A percentile compares a stretch with the other conserved stretches of the same genome.
Conservation (phyloP, 345 rosid genomes). For the Mallotus nudiflorus region DNA sequence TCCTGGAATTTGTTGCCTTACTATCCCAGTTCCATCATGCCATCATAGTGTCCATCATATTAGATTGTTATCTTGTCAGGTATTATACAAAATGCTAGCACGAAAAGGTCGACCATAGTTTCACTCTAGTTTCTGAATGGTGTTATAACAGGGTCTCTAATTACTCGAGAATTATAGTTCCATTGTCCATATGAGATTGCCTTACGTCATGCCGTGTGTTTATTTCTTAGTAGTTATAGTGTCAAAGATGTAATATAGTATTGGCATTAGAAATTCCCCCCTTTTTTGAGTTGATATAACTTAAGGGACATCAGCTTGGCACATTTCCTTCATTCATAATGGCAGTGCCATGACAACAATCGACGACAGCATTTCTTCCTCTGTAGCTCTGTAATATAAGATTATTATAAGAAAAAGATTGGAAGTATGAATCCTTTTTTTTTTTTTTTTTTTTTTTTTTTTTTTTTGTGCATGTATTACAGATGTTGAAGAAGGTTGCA, state of each 20-base stretch:
- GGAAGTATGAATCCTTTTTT: no score
- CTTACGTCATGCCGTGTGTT: neutral
- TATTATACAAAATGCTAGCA: neutral
- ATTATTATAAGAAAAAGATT: neutral
- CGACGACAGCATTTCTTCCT: neutral
- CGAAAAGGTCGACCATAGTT: neutral
- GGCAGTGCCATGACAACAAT: neutral
- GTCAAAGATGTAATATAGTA: neutral
- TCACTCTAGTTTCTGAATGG: neutral
- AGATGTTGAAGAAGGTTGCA: conserved; percentile 9
- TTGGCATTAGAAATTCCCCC: no score
- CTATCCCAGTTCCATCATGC: neutral
- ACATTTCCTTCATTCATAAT: neutral
- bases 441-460: no score
- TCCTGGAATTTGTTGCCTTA: neutral
- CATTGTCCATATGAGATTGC: neutral
- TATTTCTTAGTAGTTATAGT: neutral
- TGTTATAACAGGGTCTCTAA: no score
- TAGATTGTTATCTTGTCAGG: neutral
- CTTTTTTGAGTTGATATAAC: neutral
- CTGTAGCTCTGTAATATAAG: neutral
- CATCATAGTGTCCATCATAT: neutral
- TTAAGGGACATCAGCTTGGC: neutral
- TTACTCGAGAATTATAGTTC: neutral
- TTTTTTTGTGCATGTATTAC: neutral